Evolutionary conservation across 306 rosid species (phyloP).

Genomic region (Abrus pulchellus): DNA sequence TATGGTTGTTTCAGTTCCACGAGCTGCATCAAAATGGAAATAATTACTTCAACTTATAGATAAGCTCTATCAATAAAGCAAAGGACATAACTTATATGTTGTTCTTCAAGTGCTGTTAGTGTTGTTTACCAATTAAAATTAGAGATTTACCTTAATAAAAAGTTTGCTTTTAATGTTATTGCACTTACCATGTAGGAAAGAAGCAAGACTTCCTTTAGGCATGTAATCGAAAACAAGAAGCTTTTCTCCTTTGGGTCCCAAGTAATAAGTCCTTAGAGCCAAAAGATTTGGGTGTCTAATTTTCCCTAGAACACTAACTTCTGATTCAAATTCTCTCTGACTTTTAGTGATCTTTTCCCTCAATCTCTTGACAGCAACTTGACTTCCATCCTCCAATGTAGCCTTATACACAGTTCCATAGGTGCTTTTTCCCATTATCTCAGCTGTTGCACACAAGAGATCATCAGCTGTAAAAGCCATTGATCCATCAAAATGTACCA

Average conservation of each 20-base stretch:
- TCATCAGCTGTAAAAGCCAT: slow-evolving; percentile 78
- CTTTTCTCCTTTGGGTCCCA: slow-evolving; percentile 85
- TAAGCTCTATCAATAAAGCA: neutral
- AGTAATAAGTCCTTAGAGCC: slow-evolving; percentile 78
- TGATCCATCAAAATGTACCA: slow-evolving; percentile 79
- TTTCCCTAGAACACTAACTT: slow-evolving; percentile 67
- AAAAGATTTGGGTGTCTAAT: slow-evolving; percentile 78
- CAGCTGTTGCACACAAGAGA: slow-evolving; percentile 86
- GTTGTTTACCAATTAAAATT: too few species aligned
- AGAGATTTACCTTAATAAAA: too few species aligned
- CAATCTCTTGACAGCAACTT: slow-evolving; percentile 87
- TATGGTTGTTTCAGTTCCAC: slow-evolving; percentile 65
- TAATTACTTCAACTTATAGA: neutral
- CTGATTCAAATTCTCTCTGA: slow-evolving; percentile 80
- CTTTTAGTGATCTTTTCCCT: slow-evolving; percentile 80
- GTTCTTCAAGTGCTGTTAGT: too few species aligned
- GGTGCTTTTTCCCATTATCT: slow-evolving; percentile 86
- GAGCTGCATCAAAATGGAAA: slow-evolving; percentile 54
- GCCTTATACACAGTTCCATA: slow-evolving; percentile 87
- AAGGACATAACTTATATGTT: too few species aligned
- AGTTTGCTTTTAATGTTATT: too few species aligned
- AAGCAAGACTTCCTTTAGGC: slow-evolving; percentile 72
- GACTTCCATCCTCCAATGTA: slow-evolving; percentile 80
- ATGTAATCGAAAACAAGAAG: slow-evolving; percentile 82
- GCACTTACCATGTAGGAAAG: slow-evolving; percentile 72